phyloP scores from a whole-genome alignment of 306 rosid genomes.

The Lagenaria siceraria region DNA sequence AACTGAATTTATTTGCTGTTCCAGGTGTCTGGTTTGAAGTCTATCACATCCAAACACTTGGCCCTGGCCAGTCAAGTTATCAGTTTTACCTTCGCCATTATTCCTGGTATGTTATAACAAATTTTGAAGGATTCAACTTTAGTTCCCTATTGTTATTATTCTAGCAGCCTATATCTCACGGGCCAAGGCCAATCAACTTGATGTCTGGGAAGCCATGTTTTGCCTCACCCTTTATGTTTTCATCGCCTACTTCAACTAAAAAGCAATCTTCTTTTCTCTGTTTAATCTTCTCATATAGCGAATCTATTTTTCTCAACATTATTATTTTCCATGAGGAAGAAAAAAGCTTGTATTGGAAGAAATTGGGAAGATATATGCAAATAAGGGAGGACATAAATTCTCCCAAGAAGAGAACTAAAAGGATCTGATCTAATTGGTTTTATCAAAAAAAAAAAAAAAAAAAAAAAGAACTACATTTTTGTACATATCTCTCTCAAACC shows the following conservation, averaged over 20 bases:
- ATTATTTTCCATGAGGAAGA: neutral
- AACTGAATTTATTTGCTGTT: conserved; percentile 15
- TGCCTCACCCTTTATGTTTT: neutral
- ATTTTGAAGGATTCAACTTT: neutral
- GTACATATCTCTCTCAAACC: neutral
- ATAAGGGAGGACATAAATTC: neutral
- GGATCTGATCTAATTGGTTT: neutral
- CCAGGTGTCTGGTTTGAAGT: conserved; percentile 98
- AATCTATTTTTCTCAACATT: neutral
- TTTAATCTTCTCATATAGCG: neutral
- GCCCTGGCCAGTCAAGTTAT: conserved; percentile 99
- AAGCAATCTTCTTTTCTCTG: neutral
- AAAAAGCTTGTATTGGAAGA: neutral
- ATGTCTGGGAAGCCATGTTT: neutral
- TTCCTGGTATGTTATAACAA: conserved; percentile 65
- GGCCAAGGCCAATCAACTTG: neutral
- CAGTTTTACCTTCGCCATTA: conserved; percentile 63
- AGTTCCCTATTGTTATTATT: neutral
- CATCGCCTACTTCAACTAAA: neutral
- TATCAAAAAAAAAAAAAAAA: neutral
- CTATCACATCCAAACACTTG: conserved; percentile 93
- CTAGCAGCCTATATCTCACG: neutral
- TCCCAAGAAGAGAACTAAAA: neutral
- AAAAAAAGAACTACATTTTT: neutral
- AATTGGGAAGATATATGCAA: neutral